Evolutionary conservation across 371 early-diverging fungal species (phyloP), one percentile per base, ranked within the genome.

Genomic region (Mortierella sp.): DNA sequence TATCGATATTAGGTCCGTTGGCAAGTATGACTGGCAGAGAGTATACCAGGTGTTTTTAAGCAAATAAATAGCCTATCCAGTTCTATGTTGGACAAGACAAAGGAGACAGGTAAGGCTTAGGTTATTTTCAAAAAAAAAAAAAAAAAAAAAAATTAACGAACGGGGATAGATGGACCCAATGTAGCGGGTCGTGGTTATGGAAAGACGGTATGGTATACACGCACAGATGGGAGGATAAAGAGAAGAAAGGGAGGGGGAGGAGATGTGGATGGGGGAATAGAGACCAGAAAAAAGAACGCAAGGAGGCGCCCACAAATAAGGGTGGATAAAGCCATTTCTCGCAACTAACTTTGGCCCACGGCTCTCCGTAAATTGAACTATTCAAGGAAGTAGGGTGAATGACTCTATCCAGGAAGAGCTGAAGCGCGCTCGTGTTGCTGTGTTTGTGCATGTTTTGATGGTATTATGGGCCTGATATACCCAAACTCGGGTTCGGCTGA

Each of bases 231-330:
- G 10, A 47, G n/a, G n/a, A n/a, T n/a, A n/a, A n/a, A n/a, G n/a
- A n/a, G n/a, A 47, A 47, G 47, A 20, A 47, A 12, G 26, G 45
- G 28, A 43, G 22, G 40, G 32, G 39, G 2, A 26, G 26, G 26
- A 12, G 55, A 22, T 30, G 54, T 22, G 24, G 26, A 35, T 26
- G 35, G 49, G 51, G 54, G 49, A 35, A 64, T 28, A 28, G 26
- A 40, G 10, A n/a, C 10, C 37, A 66, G n/a, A n/a, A n/a, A 22
- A 54, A 39, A 8, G 55, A 66, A 49, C 24, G 49, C 24, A 16
- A 22, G 64, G 37, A 39, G 24, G 57, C 26, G 55, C 18, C 26
- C 30, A 66, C 14, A 32, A 66, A 32, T 45, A 57, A 35, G 60
- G 43, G 47, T 26, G 47, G 47, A 47, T 20, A 12, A 47, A 20